Percentiles rank a stretch among this genome's conserved stretches.
These are phyloP conservation scores for Candida oleophila DNA, from an alignment of 805 yeast species.

Conservation along the genomic window DNA sequence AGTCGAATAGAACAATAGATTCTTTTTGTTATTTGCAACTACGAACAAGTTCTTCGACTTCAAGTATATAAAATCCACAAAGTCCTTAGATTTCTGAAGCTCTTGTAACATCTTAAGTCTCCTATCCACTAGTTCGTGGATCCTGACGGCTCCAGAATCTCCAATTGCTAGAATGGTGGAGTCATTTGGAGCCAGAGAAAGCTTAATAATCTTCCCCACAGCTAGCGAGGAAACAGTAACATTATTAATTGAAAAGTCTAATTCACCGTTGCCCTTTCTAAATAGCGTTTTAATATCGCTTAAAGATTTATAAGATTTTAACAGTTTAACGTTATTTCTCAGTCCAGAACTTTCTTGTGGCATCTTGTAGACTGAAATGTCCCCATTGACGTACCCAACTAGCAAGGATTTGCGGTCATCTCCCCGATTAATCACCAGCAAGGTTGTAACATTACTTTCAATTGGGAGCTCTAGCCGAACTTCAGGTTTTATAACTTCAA, in stretches of 20 bases:
- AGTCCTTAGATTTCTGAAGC: conserved; percentile 24
- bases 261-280: neutral
- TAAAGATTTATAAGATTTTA: conserved; percentile 2
- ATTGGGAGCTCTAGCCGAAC: conserved; percentile 30
- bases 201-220: neutral
- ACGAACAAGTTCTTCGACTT: conserved; percentile 22
- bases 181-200: too few species aligned
- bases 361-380: conserved; percentile 9
- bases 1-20: neutral
- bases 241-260: neutral
- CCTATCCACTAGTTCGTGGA: conserved; percentile 21
- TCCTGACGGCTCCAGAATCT: conserved; percentile 20
- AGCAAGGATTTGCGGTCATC: conserved; percentile 12
- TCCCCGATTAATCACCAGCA: conserved; percentile 16
- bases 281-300: conserved; percentile 4
- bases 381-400: conserved; percentile 37
- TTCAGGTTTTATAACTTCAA: conserved; percentile 37
- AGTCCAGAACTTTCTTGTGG: neutral
- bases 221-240: neutral
- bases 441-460: conserved; percentile 21
- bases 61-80: conserved; percentile 15
- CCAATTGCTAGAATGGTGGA: conserved; percentile 20
- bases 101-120: conserved; percentile 28
- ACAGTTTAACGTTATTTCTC: neutral
- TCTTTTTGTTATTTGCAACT: conserved; percentile 21